Evolutionary conservation across 805 yeast genomes (phyloP), one percentile per base, ranked within the genome.

Genomic region (Zygotorulaspora danielsina): DNA sequence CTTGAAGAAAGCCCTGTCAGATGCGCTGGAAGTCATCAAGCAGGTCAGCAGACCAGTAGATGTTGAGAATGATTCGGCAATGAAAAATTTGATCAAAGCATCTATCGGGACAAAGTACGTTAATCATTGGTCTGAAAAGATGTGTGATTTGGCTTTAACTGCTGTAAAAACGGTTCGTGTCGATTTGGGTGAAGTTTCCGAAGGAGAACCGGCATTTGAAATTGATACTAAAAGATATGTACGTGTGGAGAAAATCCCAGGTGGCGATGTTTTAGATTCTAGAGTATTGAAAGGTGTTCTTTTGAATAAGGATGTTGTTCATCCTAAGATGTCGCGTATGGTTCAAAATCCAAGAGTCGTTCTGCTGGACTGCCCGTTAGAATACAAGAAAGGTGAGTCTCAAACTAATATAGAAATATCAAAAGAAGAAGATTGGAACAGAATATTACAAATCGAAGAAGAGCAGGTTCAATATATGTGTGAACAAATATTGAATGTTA

Each of bases 321-420:
- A 93, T 66, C 98, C 99, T 48, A 88, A 89, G 65, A 93, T 93
- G 99, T 81, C 81, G 54, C 80, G 99, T 63, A 59, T 71, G 54
- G 84, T 93, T 52, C 84, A 82, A 61, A 84, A 87, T 57, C 99
- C 99, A 36, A 77, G 90, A 49, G 78, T 93, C 39, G 76, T 93
- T 13, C 73, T 93, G 51, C 73, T 93, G 53, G 99, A 93, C 67
- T 89, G 97, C 66, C 97, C 99, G 9, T 73, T 93, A 54, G 99
- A 93, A 68, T 93, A 93, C 70, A 93, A 93, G 71, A 93, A 93
- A 74, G 99, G 98, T 50, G 99, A 93, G 69, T 88, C 97, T 2
- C 98, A 93, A 66, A 93, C 97, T 38, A 90, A 93, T 66, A 86
- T 93, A 52, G 99, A 93, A 70, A 89, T 93, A 64, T 83, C 96